Percentiles rank a stretch among this genome's conserved stretches.
Evolutionary conservation across 176 grass and related monocot genomes (phyloP).

Genomic region (Avena sativa): DNA sequence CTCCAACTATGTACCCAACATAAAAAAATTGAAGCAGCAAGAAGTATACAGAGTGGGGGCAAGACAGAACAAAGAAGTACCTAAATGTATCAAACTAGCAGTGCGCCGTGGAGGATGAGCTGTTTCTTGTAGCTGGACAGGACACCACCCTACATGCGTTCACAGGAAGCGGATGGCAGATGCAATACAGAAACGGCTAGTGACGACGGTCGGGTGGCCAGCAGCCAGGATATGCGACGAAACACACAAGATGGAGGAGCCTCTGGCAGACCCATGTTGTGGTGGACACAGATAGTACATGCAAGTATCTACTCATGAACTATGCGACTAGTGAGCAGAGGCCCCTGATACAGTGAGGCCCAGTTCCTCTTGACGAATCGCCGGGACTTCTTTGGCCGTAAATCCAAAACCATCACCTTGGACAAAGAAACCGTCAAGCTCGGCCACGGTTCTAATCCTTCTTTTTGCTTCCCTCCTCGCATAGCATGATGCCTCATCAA

Average conservation of each 20-base stretch:
- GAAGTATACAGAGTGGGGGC: neutral
- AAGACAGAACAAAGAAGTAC: neutral
- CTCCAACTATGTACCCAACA: no score
- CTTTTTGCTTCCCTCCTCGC: slow-evolving; percentile 30
- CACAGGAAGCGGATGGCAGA: no score
- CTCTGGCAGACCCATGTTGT: neutral
- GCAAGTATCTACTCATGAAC: no score
- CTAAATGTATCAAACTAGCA: neutral
- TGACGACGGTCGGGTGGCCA: neutral
- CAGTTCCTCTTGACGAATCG: no score
- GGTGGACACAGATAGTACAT: neutral
- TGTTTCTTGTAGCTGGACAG: neutral
- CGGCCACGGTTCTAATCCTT: slow-evolving; percentile 57
- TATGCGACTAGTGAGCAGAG: no score
- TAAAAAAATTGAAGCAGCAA: no score
- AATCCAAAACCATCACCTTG: neutral
- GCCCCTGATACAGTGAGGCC: no score
- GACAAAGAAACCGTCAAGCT: neutral
- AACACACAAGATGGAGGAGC: neutral
- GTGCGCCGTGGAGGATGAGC: neutral
- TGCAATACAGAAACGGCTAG: no score
- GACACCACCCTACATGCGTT: neutral
- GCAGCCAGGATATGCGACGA: neutral
- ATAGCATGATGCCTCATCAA: no score
- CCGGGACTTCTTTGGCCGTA: no score